A percentile compares a stretch with the other conserved stretches of the same genome.
phyloP scores from a whole-genome alignment of 345 rosid genomes.

The Combretum micranthum region DNA sequence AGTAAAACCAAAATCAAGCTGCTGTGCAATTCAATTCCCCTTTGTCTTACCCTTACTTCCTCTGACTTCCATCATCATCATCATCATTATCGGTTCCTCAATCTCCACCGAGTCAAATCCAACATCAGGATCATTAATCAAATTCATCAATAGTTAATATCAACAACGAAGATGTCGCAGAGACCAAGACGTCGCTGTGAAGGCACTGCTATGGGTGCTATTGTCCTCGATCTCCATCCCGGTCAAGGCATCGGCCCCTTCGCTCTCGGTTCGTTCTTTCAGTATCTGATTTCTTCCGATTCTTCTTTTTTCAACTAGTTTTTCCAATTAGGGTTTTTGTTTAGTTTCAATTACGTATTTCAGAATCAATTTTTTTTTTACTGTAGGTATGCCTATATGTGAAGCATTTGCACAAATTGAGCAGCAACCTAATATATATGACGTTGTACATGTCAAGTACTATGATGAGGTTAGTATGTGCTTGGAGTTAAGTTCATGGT shows the following conservation, averaged over 20 bases:
- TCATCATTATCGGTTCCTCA: too few relatives aligned
- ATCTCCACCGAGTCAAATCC: too few relatives aligned
- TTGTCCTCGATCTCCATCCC: slow-evolving; percentile 89
- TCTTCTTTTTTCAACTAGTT: not conserved
- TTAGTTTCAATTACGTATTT: slow-evolving; percentile 7
- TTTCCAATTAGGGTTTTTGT: slow-evolving; percentile 4
- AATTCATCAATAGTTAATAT: too few relatives aligned
- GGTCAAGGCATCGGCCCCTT: slow-evolving; percentile 92
- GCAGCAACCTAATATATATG: slow-evolving; percentile 90
- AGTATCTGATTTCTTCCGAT: not conserved
- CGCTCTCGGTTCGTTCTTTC: slow-evolving; percentile 47
- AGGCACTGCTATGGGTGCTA: slow-evolving; percentile 97
- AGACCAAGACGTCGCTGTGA: slow-evolving; percentile 77
- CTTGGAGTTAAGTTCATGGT: not conserved
- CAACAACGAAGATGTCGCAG: slow-evolving; percentile 34
- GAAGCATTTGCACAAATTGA: slow-evolving; percentile 92
- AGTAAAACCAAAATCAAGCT: too few relatives aligned
- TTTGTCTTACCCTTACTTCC: too few relatives aligned
- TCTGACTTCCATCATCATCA: too few relatives aligned
- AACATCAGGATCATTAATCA: not conserved
- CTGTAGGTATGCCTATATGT: slow-evolving; percentile 81
- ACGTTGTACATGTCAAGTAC: slow-evolving; percentile 91
- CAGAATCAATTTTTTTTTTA: slow-evolving; percentile 11
- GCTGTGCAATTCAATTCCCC: too few relatives aligned
- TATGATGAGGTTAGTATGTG: slow-evolving; percentile 62